Evolutionary conservation across 768 basidiomycete genomes (phyloP), one percentile per base, ranked within the genome.

Genomic region (Boletus barrowsii): DNA sequence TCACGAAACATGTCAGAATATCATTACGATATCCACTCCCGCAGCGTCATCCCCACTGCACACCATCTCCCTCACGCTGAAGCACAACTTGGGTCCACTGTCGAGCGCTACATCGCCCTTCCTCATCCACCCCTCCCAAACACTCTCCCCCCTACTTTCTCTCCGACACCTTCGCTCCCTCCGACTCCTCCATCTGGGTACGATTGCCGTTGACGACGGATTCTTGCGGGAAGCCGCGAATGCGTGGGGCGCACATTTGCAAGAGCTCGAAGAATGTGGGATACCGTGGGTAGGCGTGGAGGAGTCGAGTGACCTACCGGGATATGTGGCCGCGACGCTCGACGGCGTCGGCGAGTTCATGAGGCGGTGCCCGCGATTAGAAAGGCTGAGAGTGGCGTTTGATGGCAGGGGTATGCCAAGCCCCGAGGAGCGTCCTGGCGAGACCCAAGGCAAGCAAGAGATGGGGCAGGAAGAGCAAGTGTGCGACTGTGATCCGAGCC

Each of bases 191-290:
- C 64, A 69, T 26, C 58, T 68, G 0, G 68, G 70, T 13, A 62
- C 59, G 36, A 56, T 71, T 17, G 59, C 64, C 32, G 54, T 71
- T 14, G 62, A 70, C 26, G 66, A 70, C 30, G 56, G 41, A 3
- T 70, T 70, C 49, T 35, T 70, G 37, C 56, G 48, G 9, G 56
- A 62, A 10, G 70, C 64, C 1, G 70, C 62, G 18, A 50, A 41
- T 13, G 70, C 68, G 1, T 70, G 69, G 69, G 59, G 62, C 11
- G 24, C 45, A 4, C 57, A 62, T 36, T 52, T 70, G 17, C 64
- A 64, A 18, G 66, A 64, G n/a, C 51, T 70, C 1, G 58, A 62
- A 33, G 61, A 70, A 42, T 62, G 61, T 15, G 64, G 68, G 24
- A 56, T 69, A 40, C 62, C 67, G n/a, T 69, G 69, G 68, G 49